Base-by-base conservation (phyloP, 129 eudicot genomes). In the Saussurea involucrata region DNA sequence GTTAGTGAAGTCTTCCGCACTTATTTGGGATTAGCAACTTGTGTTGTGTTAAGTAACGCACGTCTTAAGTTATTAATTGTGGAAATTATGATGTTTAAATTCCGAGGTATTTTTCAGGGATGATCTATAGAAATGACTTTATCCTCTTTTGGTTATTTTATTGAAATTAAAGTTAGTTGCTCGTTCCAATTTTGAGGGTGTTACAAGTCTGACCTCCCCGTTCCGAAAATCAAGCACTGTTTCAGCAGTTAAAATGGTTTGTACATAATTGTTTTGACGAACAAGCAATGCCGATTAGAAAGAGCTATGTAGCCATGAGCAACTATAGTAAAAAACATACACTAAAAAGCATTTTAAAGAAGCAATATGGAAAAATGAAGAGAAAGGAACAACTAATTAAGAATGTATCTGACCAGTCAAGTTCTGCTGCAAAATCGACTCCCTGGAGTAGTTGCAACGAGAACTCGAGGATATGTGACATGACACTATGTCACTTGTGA, bases 271-370 rank as follows among this genome's bases (percentile, higher is more conserved):
- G 85, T 95, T 87, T 46, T 91, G 94, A 31, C 85, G 89, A 72
- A 97, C 96, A 82, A 95, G 94, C 85, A 87, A 75, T 67, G 98
- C 90, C 82, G 91, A 71, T 61, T 97, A 86, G 85, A 91, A 81
- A 83, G 80, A 37, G 85, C 98, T 95, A 67, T 58, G 69, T 31
- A 58, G 65, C n/a, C 67, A 68, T 33, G 40, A 60, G 66, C 25
- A 79, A 78, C 1, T 36, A 36, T 36, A 36, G 42, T 36, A 36
- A 9, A 36, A 0, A 36, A 36, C 42, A 42, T 22, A 37, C 34
- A 31, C 31, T 32, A 64, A 49, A 76, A 18, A 65, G 21, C 24
- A 40, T 6, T 20, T 34, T 28, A 63, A 1, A 55, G 18, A 55
- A 60, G 32, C 49, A 34, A 8, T 21, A 3, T 60, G 37, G 18